Base-by-base conservation (phyloP, 306 rosid genomes). In the Albizia julibrissin region DNA sequence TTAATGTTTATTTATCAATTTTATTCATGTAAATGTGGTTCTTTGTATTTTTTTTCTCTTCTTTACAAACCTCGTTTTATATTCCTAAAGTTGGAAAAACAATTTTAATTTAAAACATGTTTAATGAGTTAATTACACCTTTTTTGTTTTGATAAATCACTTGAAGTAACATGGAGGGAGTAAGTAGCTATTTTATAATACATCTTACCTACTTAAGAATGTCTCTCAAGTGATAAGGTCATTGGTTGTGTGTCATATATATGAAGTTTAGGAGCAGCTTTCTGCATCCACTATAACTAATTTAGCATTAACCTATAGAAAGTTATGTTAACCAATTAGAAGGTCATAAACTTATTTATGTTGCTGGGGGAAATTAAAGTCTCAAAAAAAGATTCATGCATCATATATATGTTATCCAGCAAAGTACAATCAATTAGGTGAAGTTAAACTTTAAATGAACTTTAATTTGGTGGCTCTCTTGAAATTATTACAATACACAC, bases 231-330 rank as follows among this genome's bases (percentile, higher is more conserved):
- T 68, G 73, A 58, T 79, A 84, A 66, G 87, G 69, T 83, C 33
- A 73, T 66, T 83, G 58, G 83, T 83, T 74, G 46, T 74, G 58
- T 64, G 40, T 37, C 40, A 37, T 37, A 37, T 75, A 69, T 27
- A 5, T 79, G 72, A 74, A 33, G 78, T 58, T 84, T 68, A 68
- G 62, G 44, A 46, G 77, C 49, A 56, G 69, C 33, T 37, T 68
- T 79, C 83, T 66, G 26, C 39, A 19, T 62, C 54, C 43, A 31
- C 73, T 11, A 14, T 39, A 21, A 34, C 46, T 64, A 83, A 78
- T 56, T 47, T 46, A 65, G 21, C 58, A 75, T 74, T 67, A 79
- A 74, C 56, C 26, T 34, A 79, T 21, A 73, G 65, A 58, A 66
- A 42, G 73, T 66, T 67, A 61, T 62, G 65, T 77, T 76, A 33